These are phyloP conservation scores for Heterobasidion occidentale DNA, from an alignment of 1,284 basidiomycete genomes.

Conservation along the genomic window DNA sequence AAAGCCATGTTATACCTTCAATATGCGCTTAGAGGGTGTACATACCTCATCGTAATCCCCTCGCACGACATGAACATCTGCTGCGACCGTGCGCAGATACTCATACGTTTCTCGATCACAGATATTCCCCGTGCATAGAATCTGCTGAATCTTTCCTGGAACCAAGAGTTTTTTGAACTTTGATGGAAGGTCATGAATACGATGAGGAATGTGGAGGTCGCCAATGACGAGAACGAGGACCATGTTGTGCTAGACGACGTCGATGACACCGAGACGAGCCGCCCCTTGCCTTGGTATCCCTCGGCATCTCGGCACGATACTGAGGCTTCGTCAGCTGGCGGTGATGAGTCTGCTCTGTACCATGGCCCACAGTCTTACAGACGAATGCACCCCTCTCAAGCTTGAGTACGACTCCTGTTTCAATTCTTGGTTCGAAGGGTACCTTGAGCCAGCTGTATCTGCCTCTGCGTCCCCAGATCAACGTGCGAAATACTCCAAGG, in stretches of 20 bases:
- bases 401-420: conserved; percentile 90
- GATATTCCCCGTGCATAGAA: conserved; percentile 95
- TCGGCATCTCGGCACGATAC: background rate
- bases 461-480: conserved; percentile 28
- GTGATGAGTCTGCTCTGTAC: background rate
- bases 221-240: conserved; percentile 93
- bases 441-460: conserved; percentile 71
- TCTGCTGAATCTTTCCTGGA: conserved; percentile 97
- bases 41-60: conserved; percentile 95
- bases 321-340: background rate
- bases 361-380: conserved; percentile 70
- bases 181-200: conserved; percentile 82
- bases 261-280: background rate
- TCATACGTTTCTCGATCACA: conserved; percentile 97
- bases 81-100: conserved; percentile 94
- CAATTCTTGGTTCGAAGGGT: conserved; percentile 94
- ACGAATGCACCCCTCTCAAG: conserved; percentile 86
- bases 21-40: background rate
- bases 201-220: conserved; percentile 89
- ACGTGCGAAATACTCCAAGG: conserved; percentile 37
- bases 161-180: conserved; percentile 98
- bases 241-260: conserved; percentile 25
- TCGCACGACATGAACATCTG: conserved; percentile 87
- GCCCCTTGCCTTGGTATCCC: background rate
- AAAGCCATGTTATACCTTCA: background rate